Conservation (phyloP, 2,329 filamentous ascomycete genomes). For the Macroventuria anomochaeta region DNA sequence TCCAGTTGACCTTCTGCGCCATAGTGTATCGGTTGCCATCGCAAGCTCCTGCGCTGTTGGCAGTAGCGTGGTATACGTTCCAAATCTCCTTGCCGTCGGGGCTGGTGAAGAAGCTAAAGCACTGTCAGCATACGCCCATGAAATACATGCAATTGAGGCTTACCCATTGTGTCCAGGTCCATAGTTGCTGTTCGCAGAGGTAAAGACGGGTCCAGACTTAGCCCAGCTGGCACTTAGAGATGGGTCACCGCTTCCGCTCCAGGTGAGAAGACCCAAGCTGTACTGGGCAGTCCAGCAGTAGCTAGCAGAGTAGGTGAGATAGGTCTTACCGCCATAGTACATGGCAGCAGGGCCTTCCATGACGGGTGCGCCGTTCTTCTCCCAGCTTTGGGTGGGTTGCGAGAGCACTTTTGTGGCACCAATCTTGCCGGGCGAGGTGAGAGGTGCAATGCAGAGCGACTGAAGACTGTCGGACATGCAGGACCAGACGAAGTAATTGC, state of each 20-base stretch:
- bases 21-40: slow-evolving; percentile 62
- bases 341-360: slow-evolving; percentile 63
- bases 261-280: slow-evolving; percentile 61
- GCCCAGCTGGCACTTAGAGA: slow-evolving; percentile 55
- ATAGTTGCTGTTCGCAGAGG: slow-evolving; percentile 62
- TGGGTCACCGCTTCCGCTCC: slow-evolving; percentile 59
- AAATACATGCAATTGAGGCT: background rate
- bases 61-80: slow-evolving; percentile 64
- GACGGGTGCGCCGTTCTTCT: slow-evolving; percentile 58
- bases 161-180: slow-evolving; percentile 63
- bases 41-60: slow-evolving; percentile 58
- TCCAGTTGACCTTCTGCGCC: slow-evolving; percentile 59
- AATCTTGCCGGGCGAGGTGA: slow-evolving; percentile 52
- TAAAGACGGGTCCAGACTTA: slow-evolving; percentile 61
- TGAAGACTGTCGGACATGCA: slow-evolving; percentile 57
- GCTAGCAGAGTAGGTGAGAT: slow-evolving; percentile 61
- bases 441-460: slow-evolving; percentile 51
- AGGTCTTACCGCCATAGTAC: slow-evolving; percentile 61
- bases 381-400: slow-evolving; percentile 59
- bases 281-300: slow-evolving; percentile 65
- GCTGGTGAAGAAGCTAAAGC: slow-evolving; percentile 61
- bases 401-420: slow-evolving; percentile 59
- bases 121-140: background rate
- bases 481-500: slow-evolving; percentile 63
- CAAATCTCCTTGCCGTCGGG: slow-evolving; percentile 62